Conservation (phyloP, 768 basidiomycete genomes). For the Astraeus odoratus region DNA sequence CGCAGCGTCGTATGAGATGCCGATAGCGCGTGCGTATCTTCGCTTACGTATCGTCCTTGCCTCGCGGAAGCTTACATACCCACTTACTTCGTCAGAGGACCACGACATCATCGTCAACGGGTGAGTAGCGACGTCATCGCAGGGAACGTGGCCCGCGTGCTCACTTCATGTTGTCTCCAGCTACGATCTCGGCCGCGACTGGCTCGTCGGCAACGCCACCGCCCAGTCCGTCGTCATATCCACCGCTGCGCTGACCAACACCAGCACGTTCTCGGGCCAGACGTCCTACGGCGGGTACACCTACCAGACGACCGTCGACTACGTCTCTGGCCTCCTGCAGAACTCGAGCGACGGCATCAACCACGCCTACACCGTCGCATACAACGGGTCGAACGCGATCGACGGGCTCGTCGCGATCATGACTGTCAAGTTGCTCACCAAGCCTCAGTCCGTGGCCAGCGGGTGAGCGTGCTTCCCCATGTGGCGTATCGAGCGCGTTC, state of each 20-base stretch:
- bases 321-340: slow-evolving; percentile 62
- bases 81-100: slow-evolving; percentile 28
- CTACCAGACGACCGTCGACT: slow-evolving; percentile 63
- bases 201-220: slow-evolving; percentile 81
- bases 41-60: background rate
- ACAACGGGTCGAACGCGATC: slow-evolving; percentile 49
- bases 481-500: background rate
- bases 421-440: slow-evolving; percentile 54
- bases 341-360: slow-evolving; percentile 69
- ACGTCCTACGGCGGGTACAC: slow-evolving; percentile 63
- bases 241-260: slow-evolving; percentile 32
- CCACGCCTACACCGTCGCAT: slow-evolving; percentile 50
- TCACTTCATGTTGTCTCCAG: background rate
- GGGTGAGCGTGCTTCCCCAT: slow-evolving; percentile 13
- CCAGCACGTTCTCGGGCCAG: slow-evolving; percentile 52
- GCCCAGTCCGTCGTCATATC: slow-evolving; percentile 25
- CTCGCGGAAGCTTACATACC: no score
- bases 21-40: slow-evolving; percentile 42
- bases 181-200: slow-evolving; percentile 80
- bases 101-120: slow-evolving; percentile 76
- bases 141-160: no score
- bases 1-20: slow-evolving; percentile 67
- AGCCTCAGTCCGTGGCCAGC: slow-evolving; percentile 20
- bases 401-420: slow-evolving; percentile 84
- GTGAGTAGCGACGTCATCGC: slow-evolving; percentile 23